Evolutionary conservation across 1,139 yeast genomes (phyloP).

Genomic region (Hansenula anomala): DNA sequence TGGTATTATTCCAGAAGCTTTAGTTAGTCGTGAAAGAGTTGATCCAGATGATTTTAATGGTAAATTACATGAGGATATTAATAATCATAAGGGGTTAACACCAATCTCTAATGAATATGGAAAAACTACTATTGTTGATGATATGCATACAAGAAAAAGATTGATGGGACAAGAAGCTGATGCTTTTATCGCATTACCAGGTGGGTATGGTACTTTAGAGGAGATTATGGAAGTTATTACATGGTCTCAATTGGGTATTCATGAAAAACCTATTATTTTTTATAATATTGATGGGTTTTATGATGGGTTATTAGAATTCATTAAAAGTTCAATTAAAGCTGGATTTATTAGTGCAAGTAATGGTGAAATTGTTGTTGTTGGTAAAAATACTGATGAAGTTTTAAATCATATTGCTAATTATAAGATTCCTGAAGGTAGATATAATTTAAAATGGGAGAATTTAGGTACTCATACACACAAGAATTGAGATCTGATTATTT

Average conservation of each 20-base stretch:
- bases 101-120: conserved; percentile 72
- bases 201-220: conserved; percentile 89
- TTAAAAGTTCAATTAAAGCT: conserved; percentile 47
- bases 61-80: conserved; percentile 37
- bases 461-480: conserved; percentile 10
- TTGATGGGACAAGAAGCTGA: conserved; percentile 85
- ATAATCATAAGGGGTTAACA: conserved; percentile 50
- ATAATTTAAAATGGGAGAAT: conserved; percentile 66
- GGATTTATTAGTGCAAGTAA: conserved; percentile 71
- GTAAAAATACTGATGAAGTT: conserved; percentile 63
- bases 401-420: conserved; percentile 56
- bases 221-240: conserved; percentile 88
- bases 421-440: conserved; percentile 68
- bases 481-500: no score
- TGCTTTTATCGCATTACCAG: conserved; percentile 87
- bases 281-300: conserved; percentile 79
- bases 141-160: conserved; percentile 87
- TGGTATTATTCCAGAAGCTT: conserved; percentile 82
- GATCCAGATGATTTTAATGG: conserved; percentile 42
- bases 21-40: conserved; percentile 65
- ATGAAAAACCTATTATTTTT: conserved; percentile 71
- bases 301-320: conserved; percentile 60
- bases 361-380: conserved; percentile 66
- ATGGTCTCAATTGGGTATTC: conserved; percentile 88
- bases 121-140: conserved; percentile 73